A percentile compares a stretch with the other conserved stretches of the same genome.
phyloP scores from a whole-genome alignment of 176 grass and related monocot genomes.

The Sorghum bicolor region Sorghum_bicolor_NCBIv3 NC_012872.2:28474001-28474500 shows the following conservation, averaged over 20 bases:
- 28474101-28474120: no score
- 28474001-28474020: no score
- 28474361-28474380: neutral
- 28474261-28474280: neutral
- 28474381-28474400: neutral
- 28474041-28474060: no score
- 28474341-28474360: neutral
- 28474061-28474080: no score
- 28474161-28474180: no score
- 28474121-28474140: no score
- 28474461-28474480: neutral
- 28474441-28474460: neutral
- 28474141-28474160: no score
- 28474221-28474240: neutral
- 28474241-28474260: neutral
- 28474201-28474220: neutral
- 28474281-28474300: neutral
- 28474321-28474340: neutral
- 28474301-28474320: neutral
- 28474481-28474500: neutral
- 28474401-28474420: no score
- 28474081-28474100: no score
- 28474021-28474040: no score
- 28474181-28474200: no score
- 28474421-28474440: neutral